Evolutionary conservation across 2,329 filamentous ascomycete species (phyloP), one percentile per base, ranked within the genome.

Genomic region (Neonectria punicea): DNA sequence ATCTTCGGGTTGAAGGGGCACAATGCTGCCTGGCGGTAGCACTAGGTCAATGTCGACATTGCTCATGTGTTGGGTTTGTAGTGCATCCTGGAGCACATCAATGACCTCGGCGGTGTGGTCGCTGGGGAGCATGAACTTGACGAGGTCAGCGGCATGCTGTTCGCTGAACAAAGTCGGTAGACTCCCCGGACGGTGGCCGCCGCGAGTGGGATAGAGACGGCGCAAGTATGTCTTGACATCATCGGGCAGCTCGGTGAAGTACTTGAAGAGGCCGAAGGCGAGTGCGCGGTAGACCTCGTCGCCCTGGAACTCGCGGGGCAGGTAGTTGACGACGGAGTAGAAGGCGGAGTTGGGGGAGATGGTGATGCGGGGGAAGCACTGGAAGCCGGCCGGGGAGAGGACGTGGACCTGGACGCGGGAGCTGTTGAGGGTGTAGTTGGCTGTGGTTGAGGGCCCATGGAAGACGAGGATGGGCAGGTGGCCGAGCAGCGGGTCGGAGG

Each of bases 371-470:
- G 93, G 90, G 78, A 95, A 99, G 72, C 92, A 95, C 76, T 93
- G 92, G 73, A 97, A 91, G 70, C 96, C 96, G 69, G 93, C 94
- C 2, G 93, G 90, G 66, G 92, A 93, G 82, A 97, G 93, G 80
- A 99, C 88, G 80, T 98, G 96, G 69, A 96, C 88, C 83, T 98
- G 95, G 72, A 98, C 94, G 79, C 96, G 92, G 68, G 95, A 98
- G 81, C 92, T 95, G 81, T 93, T 97, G 75, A 90, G 89, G 53
- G 90, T 93, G 70, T 92, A 92, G 81, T 97, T 97, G 74, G 93
- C 90, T 47, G 93, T 97, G 32, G 94, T 94, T 51, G 95, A 95
- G 16, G 94, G 89, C 14, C 95, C 95, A 79, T 98, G 93, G 85
- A 98, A 98, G 79, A 98, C 87, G 72, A 98, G 86, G 73, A 98